Conservation (phyloP, 129 eudicot species). For the Flaveria linearis region DNA sequence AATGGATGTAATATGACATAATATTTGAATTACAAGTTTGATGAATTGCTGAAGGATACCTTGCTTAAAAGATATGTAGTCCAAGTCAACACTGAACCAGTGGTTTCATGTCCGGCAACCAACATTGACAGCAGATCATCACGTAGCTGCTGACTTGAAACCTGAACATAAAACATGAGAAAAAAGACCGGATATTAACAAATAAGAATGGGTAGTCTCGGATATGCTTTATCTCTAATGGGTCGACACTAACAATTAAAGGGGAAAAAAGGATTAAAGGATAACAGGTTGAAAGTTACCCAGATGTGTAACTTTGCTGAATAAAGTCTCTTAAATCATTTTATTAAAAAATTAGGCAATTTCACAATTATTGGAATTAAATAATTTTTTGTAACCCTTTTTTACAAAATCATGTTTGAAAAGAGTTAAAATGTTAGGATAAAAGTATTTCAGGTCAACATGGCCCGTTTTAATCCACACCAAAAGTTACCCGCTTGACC, state of each 20-base stretch:
- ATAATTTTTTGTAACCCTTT: background rate
- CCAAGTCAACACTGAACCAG: conserved; percentile 96
- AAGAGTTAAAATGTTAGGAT: background rate
- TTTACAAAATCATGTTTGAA: background rate
- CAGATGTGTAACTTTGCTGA: no score
- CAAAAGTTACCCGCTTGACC: background rate
- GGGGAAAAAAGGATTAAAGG: background rate
- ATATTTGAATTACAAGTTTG: conserved; percentile 9
- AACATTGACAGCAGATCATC: conserved; percentile 98
- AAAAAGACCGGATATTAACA: background rate
- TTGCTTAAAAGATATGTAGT: conserved; percentile 85
- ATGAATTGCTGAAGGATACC: conserved; percentile 43
- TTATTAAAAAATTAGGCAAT: background rate
- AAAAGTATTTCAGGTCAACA: conserved; percentile 8
- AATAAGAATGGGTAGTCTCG: background rate
- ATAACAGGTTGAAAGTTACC: background rate
- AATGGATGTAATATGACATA: background rate
- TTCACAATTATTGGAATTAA: background rate
- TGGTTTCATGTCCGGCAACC: conserved; percentile 99
- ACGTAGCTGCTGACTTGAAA: conserved; percentile 81
- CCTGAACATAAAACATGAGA: conserved; percentile 43
- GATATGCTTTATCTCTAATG: background rate
- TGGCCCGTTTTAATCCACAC: background rate
- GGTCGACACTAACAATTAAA: background rate
- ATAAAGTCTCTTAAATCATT: background rate